Evolutionary conservation across 352 stramenopile genomes (phyloP).

Genomic region (Globisporangium spinosum): DNA sequence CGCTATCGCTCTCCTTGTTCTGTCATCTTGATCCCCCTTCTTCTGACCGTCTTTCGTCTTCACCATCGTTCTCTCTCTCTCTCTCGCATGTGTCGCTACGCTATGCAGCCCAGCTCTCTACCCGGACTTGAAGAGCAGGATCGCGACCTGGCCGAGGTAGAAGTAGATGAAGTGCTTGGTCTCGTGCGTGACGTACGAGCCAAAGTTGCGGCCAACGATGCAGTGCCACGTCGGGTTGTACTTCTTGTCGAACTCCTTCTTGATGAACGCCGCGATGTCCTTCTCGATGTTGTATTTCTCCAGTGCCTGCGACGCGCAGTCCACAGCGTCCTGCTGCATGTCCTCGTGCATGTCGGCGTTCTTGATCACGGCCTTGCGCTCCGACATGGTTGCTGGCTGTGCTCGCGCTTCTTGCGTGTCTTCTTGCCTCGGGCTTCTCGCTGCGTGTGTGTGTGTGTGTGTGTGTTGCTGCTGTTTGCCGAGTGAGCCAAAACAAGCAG

Average conservation of each 20-base stretch:
- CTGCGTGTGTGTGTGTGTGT: background rate
- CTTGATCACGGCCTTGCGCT: constrained; percentile 99
- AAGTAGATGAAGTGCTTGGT: constrained; percentile 96
- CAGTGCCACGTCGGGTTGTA: constrained; percentile 94
- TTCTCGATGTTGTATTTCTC: constrained; percentile 99
- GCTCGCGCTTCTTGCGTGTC: constrained; percentile 12
- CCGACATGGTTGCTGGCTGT: constrained; percentile 53
- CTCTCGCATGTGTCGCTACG: background rate
- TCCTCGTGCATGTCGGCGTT: constrained; percentile 99
- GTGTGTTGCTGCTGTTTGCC: background rate
- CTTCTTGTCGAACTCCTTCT: constrained; percentile 93
- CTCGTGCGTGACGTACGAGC: constrained; percentile 92
- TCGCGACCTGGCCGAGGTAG: constrained; percentile 92
- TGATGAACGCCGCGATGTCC: constrained; percentile 92
- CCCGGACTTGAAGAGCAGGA: constrained; percentile 93
- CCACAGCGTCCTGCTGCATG: constrained; percentile 99
- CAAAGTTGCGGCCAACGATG: constrained; percentile 94
- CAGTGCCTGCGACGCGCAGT: constrained; percentile 97
- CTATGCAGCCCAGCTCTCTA: constrained; percentile 13
- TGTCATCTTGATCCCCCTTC: background rate
- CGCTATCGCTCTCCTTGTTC: background rate
- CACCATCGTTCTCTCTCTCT: background rate
- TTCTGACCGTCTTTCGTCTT: constrained; percentile 6
- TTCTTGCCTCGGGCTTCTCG: background rate
- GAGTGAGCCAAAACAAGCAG: background rate